Conservation (phyloP, 2,329 filamentous ascomycete genomes). For the Fusarium sp. region DNA sequence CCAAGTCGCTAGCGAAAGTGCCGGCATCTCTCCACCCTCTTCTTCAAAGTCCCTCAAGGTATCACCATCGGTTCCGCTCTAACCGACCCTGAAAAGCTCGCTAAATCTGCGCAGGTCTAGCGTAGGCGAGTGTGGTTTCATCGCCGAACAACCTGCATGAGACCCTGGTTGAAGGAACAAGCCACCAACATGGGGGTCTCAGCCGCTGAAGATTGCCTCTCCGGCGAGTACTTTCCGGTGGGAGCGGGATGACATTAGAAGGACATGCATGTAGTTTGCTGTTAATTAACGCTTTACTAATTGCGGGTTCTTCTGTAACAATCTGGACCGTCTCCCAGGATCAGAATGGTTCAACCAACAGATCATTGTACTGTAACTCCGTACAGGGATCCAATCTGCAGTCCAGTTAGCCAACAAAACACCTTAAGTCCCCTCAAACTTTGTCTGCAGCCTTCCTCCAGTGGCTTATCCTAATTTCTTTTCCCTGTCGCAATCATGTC, state of each 20-base stretch:
- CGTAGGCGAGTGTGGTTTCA: slow-evolving; percentile 25
- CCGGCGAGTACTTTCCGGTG: not conserved
- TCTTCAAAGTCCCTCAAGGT: not conserved
- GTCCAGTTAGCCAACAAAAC: not conserved
- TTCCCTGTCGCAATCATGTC: slow-evolving; percentile 4
- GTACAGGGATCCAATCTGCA: not conserved
- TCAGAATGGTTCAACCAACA: not conserved
- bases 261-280: not conserved
- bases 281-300: not conserved
- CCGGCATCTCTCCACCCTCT: not conserved
- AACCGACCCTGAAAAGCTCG: slow-evolving; percentile 3
- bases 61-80: slow-evolving; percentile 3
- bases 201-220: not conserved
- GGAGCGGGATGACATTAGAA: not conserved
- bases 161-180: not conserved
- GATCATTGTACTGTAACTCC: not conserved
- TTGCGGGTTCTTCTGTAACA: not conserved
- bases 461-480: slow-evolving; percentile 6
- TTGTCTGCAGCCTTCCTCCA: not conserved
- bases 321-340: not conserved
- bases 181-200: not conserved
- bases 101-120: not conserved
- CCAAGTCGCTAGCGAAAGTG: not conserved
- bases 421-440: not conserved
- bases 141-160: slow-evolving; percentile 10